Percentiles rank a stretch among this genome's conserved stretches.
Evolutionary conservation across 306 rosid genomes (phyloP).

Genomic region (Cucurbita pepo): DNA sequence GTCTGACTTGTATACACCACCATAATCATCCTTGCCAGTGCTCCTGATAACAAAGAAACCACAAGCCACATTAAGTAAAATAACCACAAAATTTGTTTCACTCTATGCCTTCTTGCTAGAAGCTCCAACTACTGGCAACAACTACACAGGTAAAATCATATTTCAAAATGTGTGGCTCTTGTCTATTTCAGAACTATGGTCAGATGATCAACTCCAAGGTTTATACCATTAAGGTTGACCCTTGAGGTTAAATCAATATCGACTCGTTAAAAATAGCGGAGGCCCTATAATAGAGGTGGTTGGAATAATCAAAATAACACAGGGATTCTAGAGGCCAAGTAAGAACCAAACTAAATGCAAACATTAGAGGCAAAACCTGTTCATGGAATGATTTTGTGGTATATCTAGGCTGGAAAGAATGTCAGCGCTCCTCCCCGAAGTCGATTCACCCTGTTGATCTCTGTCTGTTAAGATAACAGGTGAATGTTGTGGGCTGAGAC

Average conservation of each 20-base stretch:
- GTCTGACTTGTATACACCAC: slow-evolving; percentile 33
- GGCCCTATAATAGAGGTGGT: neutral
- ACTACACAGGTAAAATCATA: neutral
- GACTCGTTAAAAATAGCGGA: neutral
- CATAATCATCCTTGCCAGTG: slow-evolving; percentile 42
- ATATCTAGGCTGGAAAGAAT: neutral
- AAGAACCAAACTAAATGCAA: neutral
- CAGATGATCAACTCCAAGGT: neutral
- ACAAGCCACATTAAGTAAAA: slow-evolving; percentile 13
- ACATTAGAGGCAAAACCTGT: neutral
- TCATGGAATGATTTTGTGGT: slow-evolving; percentile 9
- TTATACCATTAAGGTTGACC: neutral
- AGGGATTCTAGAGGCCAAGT: neutral
- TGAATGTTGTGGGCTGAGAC: slow-evolving; percentile 8
- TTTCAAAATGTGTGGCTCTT: neutral
- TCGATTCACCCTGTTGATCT: slow-evolving; percentile 27
- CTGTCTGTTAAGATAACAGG: slow-evolving; percentile 7
- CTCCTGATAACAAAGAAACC: slow-evolving; percentile 39
- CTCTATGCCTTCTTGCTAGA: neutral
- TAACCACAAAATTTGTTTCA: neutral
- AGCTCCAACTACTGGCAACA: neutral
- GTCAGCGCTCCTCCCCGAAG: slow-evolving; percentile 19
- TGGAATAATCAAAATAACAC: neutral
- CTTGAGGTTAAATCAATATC: neutral
- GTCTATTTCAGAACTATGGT: neutral